phyloP scores from a whole-genome alignment of 2,329 filamentous ascomycete genomes.

The Colletotrichum sojae region DNA sequence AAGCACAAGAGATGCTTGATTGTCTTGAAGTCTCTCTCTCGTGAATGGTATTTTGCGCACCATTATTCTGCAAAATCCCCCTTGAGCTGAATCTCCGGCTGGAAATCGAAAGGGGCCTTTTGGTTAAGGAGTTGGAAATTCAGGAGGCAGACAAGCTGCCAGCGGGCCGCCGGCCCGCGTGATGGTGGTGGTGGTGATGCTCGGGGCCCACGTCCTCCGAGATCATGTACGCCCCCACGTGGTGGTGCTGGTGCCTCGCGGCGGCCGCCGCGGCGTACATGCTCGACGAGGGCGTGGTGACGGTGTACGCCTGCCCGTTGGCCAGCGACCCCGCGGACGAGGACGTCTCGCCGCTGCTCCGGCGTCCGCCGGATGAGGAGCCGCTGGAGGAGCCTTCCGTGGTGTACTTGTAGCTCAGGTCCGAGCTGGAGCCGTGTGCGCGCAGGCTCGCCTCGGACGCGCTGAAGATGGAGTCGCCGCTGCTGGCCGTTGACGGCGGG shows the following conservation, averaged over 20 bases:
- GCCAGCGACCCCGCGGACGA: constrained; percentile 21
- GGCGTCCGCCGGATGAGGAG: constrained; percentile 5
- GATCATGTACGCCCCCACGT: constrained; percentile 17
- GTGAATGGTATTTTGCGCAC: neutral
- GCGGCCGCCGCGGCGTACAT: constrained; percentile 29
- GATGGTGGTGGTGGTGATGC: constrained; percentile 18
- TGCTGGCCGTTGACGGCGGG: constrained; percentile 29
- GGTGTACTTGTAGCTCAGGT: constrained; percentile 41
- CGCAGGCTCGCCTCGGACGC: constrained; percentile 37
- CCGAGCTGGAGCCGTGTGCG: constrained; percentile 32
- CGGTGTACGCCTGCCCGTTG: constrained; percentile 39
- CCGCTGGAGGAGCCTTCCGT: constrained; percentile 20
- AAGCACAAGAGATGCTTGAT: too few species aligned
- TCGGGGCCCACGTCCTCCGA: constrained; percentile 23
- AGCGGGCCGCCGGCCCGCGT: constrained; percentile 12
- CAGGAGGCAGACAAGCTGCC: constrained; percentile 22
- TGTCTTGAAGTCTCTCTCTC: too few species aligned
- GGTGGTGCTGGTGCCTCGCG: constrained; percentile 23
- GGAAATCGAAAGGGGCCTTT: neutral
- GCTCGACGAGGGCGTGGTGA: constrained; percentile 22
- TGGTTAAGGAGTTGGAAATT: neutral
- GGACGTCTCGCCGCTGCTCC: constrained; percentile 30
- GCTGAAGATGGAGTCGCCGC: constrained; percentile 39
- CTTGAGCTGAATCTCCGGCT: neutral
- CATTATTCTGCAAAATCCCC: neutral